Evolutionary conservation across 148 eudicot species (phyloP), one percentile per base, ranked within the genome.

Genomic region (Selenicereus undatus): DNA sequence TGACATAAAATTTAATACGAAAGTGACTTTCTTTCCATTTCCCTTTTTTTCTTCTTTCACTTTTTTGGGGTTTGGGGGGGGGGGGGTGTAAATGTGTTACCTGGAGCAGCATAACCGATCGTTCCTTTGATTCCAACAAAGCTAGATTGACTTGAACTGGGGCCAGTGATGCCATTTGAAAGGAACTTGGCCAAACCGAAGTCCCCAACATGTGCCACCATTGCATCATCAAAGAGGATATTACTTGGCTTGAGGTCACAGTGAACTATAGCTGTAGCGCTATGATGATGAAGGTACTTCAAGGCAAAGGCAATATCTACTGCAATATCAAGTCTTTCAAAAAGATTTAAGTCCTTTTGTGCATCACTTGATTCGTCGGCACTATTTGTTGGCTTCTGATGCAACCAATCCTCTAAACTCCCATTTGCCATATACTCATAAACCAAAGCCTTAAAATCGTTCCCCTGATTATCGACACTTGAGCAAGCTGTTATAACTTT

Each of bases 161-260:
- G 71, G 75, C 58, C 42, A 11, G 24, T 56, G 76, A 9, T 76
- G 76, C 26, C 75, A 10, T 71, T 21, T 8, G 56, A 21, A 13
- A 79, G 76, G 52, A 86, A 56, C 39, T 82, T 88, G 30, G 90
- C 88, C 24, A 88, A 52, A 0, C 90, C 90, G 42, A 88, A 85
- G 75, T 88, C 88, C 0, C 82, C 80, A 74, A 86, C 83, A 79
- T 79, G 83, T 14, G 88, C 90, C 20, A 45, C 70, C 86, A 88
- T 73, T 13, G 79, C 83, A 39, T 71, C 68, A 35, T 85, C 85
- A 13, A 88, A 79, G 62, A 87, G 85, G 58, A 85, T 77, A 81
- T 84, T 87, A 74, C 85, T 79, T 50, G 87, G 87, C 81, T 84
- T 87, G 5, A 87, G 70, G 80, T 87, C 89, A 27, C 89, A 84